Conservation (phyloP, 2,329 filamentous ascomycete species). For the Calonectria pteridis region DNA sequence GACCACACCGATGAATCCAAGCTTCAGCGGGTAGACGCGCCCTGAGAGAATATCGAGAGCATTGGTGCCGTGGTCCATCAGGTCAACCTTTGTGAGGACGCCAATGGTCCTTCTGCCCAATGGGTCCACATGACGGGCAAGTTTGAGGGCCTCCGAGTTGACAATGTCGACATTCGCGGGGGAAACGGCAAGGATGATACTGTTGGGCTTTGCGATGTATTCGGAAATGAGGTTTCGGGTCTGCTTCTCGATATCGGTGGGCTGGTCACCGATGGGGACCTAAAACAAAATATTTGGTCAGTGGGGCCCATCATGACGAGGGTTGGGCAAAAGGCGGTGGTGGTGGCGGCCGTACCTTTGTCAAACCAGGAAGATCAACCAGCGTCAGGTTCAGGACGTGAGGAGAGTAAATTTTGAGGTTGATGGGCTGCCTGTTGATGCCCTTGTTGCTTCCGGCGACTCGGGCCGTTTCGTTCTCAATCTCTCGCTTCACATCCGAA, state of each 20-base stretch:
- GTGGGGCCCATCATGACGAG: slow-evolving; percentile 30
- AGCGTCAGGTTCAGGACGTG: slow-evolving; percentile 96
- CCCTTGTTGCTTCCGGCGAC: slow-evolving; percentile 97
- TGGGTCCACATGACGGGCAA: slow-evolving; percentile 96
- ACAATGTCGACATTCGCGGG: slow-evolving; percentile 98
- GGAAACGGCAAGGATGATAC: slow-evolving; percentile 95
- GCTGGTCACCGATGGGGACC: slow-evolving; percentile 98
- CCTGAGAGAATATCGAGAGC: slow-evolving; percentile 98
- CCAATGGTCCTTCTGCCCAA: slow-evolving; percentile 95
- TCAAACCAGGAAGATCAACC: slow-evolving; percentile 94
- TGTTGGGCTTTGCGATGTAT: slow-evolving; percentile 99
- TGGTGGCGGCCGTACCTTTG: slow-evolving; percentile 75
- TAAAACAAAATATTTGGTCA: slow-evolving; percentile 49
- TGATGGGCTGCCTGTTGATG: slow-evolving; percentile 97
- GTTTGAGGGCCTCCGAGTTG: slow-evolving; percentile 96
- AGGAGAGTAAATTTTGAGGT: slow-evolving; percentile 98
- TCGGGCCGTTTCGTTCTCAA: slow-evolving; percentile 94
- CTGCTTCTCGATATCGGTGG: slow-evolving; percentile 98
- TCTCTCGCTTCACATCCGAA: slow-evolving; percentile 92
- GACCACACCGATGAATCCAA: slow-evolving; percentile 98
- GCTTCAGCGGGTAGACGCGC: slow-evolving; percentile 94
- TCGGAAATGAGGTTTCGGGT: slow-evolving; percentile 96
- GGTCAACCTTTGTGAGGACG: slow-evolving; percentile 94
- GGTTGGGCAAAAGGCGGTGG: slow-evolving; percentile 34
- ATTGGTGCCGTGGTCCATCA: slow-evolving; percentile 99